These are phyloP conservation scores for Mycocentrospora acerina DNA, from an alignment of 2,329 filamentous ascomycete species.

Conservation along the genomic window DNA sequence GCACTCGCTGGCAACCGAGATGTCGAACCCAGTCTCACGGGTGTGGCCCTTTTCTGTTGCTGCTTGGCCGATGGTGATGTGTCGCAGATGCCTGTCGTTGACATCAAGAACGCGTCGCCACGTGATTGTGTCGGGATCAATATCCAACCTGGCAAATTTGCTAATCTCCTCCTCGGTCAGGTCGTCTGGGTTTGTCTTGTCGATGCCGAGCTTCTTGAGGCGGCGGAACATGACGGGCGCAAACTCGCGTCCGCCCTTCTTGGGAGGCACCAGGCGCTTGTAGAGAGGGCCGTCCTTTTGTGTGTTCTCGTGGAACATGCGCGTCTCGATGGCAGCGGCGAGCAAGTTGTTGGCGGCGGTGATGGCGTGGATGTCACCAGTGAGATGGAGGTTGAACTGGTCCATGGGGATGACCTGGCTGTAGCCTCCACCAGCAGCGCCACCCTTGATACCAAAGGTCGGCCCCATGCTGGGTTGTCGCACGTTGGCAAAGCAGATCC, in stretches of 20 bases:
- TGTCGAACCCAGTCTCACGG: conserved; percentile 92
- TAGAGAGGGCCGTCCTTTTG: conserved; percentile 90
- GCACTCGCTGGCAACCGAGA: conserved; percentile 94
- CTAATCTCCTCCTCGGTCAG: conserved; percentile 86
- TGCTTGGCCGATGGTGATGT: conserved; percentile 84
- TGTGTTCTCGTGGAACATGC: conserved; percentile 96
- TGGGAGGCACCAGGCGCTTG: conserved; percentile 80
- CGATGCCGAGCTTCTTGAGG: conserved; percentile 91
- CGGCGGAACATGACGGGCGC: conserved; percentile 88
- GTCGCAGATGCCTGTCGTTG: conserved; percentile 90
- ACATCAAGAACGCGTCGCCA: conserved; percentile 96
- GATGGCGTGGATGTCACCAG: conserved; percentile 96
- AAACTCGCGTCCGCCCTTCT: conserved; percentile 88
- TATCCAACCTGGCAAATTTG: conserved; percentile 90
- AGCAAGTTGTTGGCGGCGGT: conserved; percentile 96
- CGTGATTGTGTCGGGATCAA: conserved; percentile 95
- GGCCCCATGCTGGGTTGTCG: conserved; percentile 95
- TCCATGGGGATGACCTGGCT: conserved; percentile 99
- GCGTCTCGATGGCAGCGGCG: conserved; percentile 92
- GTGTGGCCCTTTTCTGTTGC: conserved; percentile 87
- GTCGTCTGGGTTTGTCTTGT: conserved; percentile 90
- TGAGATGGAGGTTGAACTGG: conserved; percentile 97
- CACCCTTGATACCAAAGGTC: conserved; percentile 98
- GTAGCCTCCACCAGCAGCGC: conserved; percentile 95
- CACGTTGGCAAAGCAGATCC: conserved; percentile 92